phyloP scores from a whole-genome alignment of 495 filamentous ascomycete genomes.

The Coniosporium apollinis region DNA sequence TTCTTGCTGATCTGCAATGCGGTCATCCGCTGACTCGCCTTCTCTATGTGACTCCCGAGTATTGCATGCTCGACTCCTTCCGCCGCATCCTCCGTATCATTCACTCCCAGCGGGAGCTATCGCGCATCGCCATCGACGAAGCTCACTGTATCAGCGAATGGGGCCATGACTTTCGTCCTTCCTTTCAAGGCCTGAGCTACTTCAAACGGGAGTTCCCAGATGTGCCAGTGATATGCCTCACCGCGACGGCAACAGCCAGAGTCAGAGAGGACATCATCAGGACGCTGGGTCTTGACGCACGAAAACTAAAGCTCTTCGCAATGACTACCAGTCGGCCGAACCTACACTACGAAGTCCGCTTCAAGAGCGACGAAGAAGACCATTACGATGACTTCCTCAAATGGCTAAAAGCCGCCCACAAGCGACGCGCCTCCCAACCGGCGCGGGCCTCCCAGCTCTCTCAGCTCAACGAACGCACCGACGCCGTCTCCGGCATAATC shows the following conservation, averaged over 20 bases:
- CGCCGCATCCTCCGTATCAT: slow-evolving; percentile 55
- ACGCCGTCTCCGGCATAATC: slow-evolving; percentile 69
- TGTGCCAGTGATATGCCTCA: slow-evolving; percentile 79
- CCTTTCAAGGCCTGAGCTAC: slow-evolving; percentile 77
- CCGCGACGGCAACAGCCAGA: slow-evolving; percentile 69
- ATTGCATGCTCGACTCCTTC: slow-evolving; percentile 64
- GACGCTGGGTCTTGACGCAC: slow-evolving; percentile 47
- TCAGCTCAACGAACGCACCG: slow-evolving; percentile 31
- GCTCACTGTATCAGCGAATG: slow-evolving; percentile 97
- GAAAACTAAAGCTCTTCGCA: slow-evolving; percentile 52
- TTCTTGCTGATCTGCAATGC: slow-evolving; percentile 64
- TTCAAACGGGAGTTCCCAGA: slow-evolving; percentile 66
- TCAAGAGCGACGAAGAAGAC: slow-evolving; percentile 54
- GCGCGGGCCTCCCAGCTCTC: slow-evolving; percentile 33
- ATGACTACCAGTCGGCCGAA: slow-evolving; percentile 70
- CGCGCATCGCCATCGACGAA: slow-evolving; percentile 80
- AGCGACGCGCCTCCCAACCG: slow-evolving; percentile 36
- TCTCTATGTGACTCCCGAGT: slow-evolving; percentile 86
- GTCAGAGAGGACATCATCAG: slow-evolving; percentile 67
- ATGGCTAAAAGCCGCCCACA: slow-evolving; percentile 58
- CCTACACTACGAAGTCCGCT: slow-evolving; percentile 86
- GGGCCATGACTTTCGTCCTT: slow-evolving; percentile 93
- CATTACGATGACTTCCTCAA: slow-evolving; percentile 47
- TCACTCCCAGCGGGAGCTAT: slow-evolving; percentile 66
- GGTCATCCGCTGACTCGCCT: slow-evolving; percentile 74